phyloP scores from a whole-genome alignment of 139 green algal species.

The Closterium sp. region DNA sequence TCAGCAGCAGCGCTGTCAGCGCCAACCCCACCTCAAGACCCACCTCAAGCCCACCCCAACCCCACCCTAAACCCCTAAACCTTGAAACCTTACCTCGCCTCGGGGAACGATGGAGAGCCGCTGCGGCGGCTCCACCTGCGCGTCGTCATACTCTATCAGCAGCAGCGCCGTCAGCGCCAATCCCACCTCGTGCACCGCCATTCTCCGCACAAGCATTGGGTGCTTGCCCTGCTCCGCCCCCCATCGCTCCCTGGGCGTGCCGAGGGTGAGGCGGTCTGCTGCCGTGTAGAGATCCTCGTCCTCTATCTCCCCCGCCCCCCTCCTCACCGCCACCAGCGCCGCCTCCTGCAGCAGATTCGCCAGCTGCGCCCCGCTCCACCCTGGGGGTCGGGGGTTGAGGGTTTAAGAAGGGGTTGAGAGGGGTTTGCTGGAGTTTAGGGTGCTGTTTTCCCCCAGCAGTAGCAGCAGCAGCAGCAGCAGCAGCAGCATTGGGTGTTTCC shows the following conservation, averaged over 20 bases:
- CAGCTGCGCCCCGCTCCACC: constrained; percentile 79
- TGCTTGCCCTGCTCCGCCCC: neutral
- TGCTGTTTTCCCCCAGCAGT: too few relatives aligned
- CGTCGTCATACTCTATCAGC: neutral
- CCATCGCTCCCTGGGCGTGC: neutral
- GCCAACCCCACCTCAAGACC: constrained; percentile 38
- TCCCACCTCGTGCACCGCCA: constrained; percentile 44
- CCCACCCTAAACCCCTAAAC: neutral
- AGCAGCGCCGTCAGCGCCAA: constrained; percentile 37
- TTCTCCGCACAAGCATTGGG: neutral
- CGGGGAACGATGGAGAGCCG: constrained; percentile 41
- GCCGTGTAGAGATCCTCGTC: constrained; percentile 73
- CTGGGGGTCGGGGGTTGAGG: too few relatives aligned
- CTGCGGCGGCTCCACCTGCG: constrained; percentile 29
- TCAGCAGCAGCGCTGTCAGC: too few relatives aligned
- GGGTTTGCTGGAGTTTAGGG: neutral
- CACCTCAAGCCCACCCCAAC: neutral
- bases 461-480: too few relatives aligned
- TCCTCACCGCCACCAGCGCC: constrained; percentile 73
- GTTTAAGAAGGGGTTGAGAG: neutral
- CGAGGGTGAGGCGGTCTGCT: constrained; percentile 71
- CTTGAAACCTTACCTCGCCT: neutral
- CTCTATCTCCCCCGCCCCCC: constrained; percentile 45
- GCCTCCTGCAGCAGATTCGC: constrained; percentile 95
- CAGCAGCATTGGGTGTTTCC: too few relatives aligned